Evolutionary conservation across 2,329 filamentous ascomycete genomes (phyloP), one percentile per base, ranked within the genome.

Genomic region (Colletotrichum sp.): DNA sequence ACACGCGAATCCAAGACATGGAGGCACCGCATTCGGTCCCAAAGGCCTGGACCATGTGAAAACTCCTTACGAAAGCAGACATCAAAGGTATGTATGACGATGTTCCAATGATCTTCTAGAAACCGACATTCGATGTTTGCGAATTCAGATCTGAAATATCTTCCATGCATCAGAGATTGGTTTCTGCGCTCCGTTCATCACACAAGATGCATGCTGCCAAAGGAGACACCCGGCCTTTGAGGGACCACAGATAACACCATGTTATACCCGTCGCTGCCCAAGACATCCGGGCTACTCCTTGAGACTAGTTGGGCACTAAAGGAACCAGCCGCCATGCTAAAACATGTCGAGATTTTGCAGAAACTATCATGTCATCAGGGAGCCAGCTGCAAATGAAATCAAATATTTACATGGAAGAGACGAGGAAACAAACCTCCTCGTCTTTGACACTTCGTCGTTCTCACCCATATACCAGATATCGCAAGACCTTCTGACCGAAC

Each of bases 401-500:
- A 48, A 4, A 1, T 4, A 4, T 21, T 7, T n/a, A 13, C 5
- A 48, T 18, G 16, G 7, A 7, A 4, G 2, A 21, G 18, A 48
- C 2, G 10, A 13, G 43, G 10, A 48, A 12, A 21, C 10, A 13
- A 21, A 6, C 13, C 6, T 2, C 4, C 3, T 48, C 6, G 4
- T 48, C n/a, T 13, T 4, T 4, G 6, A 13, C 0, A 21, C 43
- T 48, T 18, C 16, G 43, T 13, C 3, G 2, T 12, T 12, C 1
- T n/a, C 43, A 4, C 7, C 30, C 10, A 32, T 32, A 32, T 43
- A 12, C n/a, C 6, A 7, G 2, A 21, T 4, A 21, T 7, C 3
- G n/a, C n/a, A 12, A 13, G 10, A 13, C 12, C n/a, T 12, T 21
- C 43, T 21, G n/a, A 1, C 6, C 2, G 10, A 12, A 3, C 0